phyloP scores from a whole-genome alignment of 495 filamentous ascomycete genomes.

The Penicillium parvum region DNA sequence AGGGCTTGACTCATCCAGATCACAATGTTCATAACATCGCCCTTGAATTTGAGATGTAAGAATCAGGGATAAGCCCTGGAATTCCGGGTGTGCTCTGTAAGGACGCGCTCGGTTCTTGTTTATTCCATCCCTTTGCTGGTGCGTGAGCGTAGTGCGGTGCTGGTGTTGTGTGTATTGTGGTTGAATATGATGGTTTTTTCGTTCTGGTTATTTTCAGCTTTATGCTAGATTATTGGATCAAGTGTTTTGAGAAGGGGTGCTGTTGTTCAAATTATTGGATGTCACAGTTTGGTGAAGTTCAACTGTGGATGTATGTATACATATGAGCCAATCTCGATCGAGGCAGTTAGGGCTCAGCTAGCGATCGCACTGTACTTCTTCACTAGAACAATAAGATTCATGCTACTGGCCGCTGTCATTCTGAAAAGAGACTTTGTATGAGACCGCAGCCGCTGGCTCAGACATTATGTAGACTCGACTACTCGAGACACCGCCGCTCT shows the following conservation, averaged over 20 bases:
- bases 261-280: not conserved
- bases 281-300: not conserved
- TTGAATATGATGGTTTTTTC: not conserved
- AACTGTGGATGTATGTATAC: not conserved
- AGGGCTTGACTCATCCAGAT: constrained; percentile 23
- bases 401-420: not conserved
- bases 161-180: constrained; percentile 7
- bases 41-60: too few relatives aligned
- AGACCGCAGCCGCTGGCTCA: too few relatives aligned
- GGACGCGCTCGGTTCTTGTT: constrained; percentile 14
- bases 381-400: not conserved
- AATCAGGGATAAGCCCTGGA: constrained; percentile 16
- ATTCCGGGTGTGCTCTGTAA: constrained; percentile 20
- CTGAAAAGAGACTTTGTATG: not conserved
- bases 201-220: not conserved
- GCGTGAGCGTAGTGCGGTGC: constrained; percentile 21
- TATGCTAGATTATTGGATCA: not conserved
- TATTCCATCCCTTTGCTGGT: constrained; percentile 26
- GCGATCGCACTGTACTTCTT: constrained; percentile 3
- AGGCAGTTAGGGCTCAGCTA: constrained; percentile 5
- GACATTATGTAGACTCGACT: too few relatives aligned
- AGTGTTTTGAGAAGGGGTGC: not conserved
- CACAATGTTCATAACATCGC: not conserved
- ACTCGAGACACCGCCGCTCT: too few relatives aligned
- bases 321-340: constrained; percentile 1